A percentile compares a stretch with the other conserved stretches of the same genome.
Evolutionary conservation across 1,284 basidiomycete genomes (phyloP).

Genomic region (Ustilago trichophora): DNA sequence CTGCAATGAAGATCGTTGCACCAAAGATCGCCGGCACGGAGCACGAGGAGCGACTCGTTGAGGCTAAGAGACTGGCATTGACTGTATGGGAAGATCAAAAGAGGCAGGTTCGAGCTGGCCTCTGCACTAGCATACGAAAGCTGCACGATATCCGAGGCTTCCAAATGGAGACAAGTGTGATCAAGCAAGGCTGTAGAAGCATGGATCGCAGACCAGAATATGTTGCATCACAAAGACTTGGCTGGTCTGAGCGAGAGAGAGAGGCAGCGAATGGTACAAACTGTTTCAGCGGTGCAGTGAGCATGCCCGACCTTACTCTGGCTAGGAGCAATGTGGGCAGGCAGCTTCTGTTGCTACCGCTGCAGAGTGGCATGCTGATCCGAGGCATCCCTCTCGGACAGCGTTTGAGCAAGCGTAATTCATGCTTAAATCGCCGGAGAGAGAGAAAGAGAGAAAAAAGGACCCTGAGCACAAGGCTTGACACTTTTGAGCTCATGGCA

Average conservation of each 20-base stretch:
- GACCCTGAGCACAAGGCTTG: no score
- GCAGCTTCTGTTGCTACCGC: neutral
- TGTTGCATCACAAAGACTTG: conserved; percentile 2
- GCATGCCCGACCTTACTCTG: conserved; percentile 2
- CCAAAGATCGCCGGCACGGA: conserved; percentile 9
- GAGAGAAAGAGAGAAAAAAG: no score
- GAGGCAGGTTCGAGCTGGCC: neutral
- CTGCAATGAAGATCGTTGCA: conserved; percentile 40
- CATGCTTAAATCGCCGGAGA: no score
- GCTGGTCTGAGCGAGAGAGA: no score
- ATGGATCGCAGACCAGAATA: conserved; percentile 6
- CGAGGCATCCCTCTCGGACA: conserved; percentile 12
- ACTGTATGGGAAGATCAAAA: no score
- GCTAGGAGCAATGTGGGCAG: neutral
- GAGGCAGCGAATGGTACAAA: no score
- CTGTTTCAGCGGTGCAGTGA: conserved; percentile 1
- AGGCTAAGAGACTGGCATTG: no score
- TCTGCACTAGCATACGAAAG: neutral
- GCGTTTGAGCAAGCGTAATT: no score
- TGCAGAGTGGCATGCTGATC: conserved; percentile 24
- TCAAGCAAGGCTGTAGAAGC: conserved; percentile 6
- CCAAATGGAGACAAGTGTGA: neutral
- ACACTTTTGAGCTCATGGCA: no score
- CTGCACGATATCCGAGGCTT: conserved; percentile 28
- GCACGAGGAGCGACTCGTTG: neutral